Conservation (phyloP, 768 basidiomycete genomes). For the Trametes coccinea region DNA sequence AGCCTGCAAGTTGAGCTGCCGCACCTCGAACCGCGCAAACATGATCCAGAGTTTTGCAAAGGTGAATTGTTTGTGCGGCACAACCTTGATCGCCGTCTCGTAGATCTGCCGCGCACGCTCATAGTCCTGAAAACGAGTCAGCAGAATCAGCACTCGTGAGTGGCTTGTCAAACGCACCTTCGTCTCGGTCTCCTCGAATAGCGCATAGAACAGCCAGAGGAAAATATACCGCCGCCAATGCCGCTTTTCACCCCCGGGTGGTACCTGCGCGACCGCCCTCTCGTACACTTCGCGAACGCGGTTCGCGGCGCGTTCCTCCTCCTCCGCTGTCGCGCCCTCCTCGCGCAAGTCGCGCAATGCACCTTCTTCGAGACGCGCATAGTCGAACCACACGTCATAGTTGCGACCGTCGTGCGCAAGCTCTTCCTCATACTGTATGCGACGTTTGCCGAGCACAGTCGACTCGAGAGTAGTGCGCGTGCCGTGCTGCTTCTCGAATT, state of each 20-base stretch:
- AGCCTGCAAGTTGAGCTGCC: slow-evolving; percentile 75
- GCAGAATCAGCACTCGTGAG: not conserved
- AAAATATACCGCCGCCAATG: slow-evolving; percentile 91
- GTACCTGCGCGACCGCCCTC: slow-evolving; percentile 91
- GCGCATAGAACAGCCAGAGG: slow-evolving; percentile 92
- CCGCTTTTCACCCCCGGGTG: slow-evolving; percentile 90
- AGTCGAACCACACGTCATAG: slow-evolving; percentile 99
- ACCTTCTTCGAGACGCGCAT: slow-evolving; percentile 89
- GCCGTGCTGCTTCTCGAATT: slow-evolving; percentile 98
- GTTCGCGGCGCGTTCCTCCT: slow-evolving; percentile 58
- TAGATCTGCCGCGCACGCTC: slow-evolving; percentile 87
- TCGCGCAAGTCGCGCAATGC: slow-evolving; percentile 74
- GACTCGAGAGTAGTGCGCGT: slow-evolving; percentile 83
- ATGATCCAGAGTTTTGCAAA: slow-evolving; percentile 96
- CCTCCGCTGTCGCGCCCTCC: slow-evolving; percentile 72
- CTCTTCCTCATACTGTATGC: slow-evolving; percentile 99
- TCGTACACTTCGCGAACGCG: slow-evolving; percentile 94
- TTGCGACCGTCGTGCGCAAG: slow-evolving; percentile 87
- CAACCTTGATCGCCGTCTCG: slow-evolving; percentile 82
- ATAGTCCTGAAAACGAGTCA: slow-evolving; percentile 60
- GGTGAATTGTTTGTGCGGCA: slow-evolving; percentile 96
- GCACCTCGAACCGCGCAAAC: slow-evolving; percentile 90
- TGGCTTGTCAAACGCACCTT: slow-evolving; percentile 53
- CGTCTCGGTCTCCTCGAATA: slow-evolving; percentile 95
- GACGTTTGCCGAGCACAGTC: slow-evolving; percentile 95